These are phyloP conservation scores for Tetrapisispora phaffii DNA, from an alignment of 805 yeast species.

Conservation along the genomic window DNA sequence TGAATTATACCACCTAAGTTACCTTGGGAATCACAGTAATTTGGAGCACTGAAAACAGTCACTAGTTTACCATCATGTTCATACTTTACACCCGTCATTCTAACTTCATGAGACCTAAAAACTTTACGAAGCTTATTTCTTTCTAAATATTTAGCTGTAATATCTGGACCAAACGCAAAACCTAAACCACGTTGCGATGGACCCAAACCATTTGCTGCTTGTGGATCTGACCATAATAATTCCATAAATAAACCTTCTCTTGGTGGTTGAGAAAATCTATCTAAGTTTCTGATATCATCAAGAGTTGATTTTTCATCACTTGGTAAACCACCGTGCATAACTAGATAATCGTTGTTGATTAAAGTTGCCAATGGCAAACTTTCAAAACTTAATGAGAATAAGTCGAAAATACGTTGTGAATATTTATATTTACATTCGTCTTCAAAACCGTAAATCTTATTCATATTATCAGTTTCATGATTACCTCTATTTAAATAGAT, in stretches of 20 bases:
- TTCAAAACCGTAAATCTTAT: slow-evolving; percentile 89
- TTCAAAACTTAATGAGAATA: slow-evolving; percentile 80
- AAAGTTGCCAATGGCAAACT: slow-evolving; percentile 79
- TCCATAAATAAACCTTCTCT: slow-evolving; percentile 93
- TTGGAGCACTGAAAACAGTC: slow-evolving; percentile 97
- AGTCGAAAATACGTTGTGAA: slow-evolving; percentile 64
- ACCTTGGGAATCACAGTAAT: slow-evolving; percentile 88
- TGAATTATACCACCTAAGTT: slow-evolving; percentile 86
- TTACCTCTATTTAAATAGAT: slow-evolving; percentile 85
- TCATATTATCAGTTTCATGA: slow-evolving; percentile 95
- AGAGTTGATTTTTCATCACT: slow-evolving; percentile 63
- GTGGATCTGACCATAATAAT: slow-evolving; percentile 95
- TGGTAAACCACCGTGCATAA: slow-evolving; percentile 94
- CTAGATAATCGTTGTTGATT: slow-evolving; percentile 67
- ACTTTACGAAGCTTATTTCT: slow-evolving; percentile 64
- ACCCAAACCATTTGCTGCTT: slow-evolving; percentile 61
- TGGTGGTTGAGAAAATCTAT: slow-evolving; percentile 80
- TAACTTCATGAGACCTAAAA: slow-evolving; percentile 89
- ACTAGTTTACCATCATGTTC: slow-evolving; percentile 82
- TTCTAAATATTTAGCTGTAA: slow-evolving; percentile 70
- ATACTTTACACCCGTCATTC: slow-evolving; percentile 79
- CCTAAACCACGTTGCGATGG: slow-evolving; percentile 94
- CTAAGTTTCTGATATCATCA: slow-evolving; percentile 61
- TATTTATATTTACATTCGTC: slow-evolving; percentile 93
- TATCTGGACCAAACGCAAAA: slow-evolving; percentile 92